These are phyloP conservation scores for Sclerospora graminicola DNA, from an alignment of 352 stramenopile species.

Conservation along the genomic window DNA sequence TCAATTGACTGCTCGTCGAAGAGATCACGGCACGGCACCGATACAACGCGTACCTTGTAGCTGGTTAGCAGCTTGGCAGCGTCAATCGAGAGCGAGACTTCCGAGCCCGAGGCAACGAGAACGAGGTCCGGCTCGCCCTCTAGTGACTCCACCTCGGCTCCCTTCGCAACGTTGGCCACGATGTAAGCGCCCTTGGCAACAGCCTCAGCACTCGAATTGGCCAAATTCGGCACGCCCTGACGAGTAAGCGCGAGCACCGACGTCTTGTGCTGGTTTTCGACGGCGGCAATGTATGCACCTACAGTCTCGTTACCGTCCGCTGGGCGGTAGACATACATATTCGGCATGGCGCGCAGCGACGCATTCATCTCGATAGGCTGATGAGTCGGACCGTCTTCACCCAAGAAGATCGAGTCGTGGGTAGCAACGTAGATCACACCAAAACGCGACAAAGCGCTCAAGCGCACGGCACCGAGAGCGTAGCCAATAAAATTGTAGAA, in stretches of 20 bases:
- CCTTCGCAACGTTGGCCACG: conserved; percentile 67
- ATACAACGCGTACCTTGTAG: conserved; percentile 91
- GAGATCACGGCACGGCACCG: conserved; percentile 95
- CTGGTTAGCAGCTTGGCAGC: conserved; percentile 86
- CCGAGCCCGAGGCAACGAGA: conserved; percentile 90
- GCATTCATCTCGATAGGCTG: conserved; percentile 98
- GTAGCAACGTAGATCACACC: conserved; percentile 98
- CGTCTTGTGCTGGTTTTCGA: conserved; percentile 81
- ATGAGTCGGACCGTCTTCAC: conserved; percentile 98
- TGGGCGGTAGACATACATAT: conserved; percentile 96
- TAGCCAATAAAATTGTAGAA: conserved; percentile 99
- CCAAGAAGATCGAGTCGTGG: conserved; percentile 99
- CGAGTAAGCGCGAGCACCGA: conserved; percentile 91
- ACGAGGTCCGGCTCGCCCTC: conserved; percentile 85
- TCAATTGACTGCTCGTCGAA: conserved; percentile 93
- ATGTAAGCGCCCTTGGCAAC: conserved; percentile 89
- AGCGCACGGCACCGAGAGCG: conserved; percentile 89
- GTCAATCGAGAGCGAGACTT: conserved; percentile 93
- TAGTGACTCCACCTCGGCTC: conserved; percentile 56
- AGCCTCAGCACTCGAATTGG: conserved; percentile 80
- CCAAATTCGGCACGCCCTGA: conserved; percentile 86
- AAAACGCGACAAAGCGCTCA: conserved; percentile 92
- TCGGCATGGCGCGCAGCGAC: conserved; percentile 93
- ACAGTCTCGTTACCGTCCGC: conserved; percentile 98
- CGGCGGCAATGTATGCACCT: conserved; percentile 88